Evolutionary conservation across 306 rosid genomes (phyloP).

Genomic region (Rubus idaeus): DNA sequence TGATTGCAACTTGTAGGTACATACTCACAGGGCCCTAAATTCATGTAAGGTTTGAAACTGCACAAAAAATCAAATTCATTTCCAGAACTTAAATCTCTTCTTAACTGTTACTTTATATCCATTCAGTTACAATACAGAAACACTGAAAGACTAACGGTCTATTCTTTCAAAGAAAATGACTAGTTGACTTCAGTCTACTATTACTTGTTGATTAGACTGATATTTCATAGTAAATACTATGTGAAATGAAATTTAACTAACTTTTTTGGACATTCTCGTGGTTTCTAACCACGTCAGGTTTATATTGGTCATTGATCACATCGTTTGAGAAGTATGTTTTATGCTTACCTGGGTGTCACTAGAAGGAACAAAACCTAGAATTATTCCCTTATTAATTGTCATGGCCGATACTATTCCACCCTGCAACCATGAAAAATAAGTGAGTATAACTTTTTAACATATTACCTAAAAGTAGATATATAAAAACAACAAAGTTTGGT

Average conservation of each 20-base stretch:
- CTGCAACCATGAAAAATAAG: conserved; percentile 38
- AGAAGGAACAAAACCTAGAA: conserved; percentile 85
- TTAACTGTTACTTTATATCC: not conserved
- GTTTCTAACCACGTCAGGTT: not conserved
- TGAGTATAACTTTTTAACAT: not conserved
- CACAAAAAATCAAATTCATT: not conserved
- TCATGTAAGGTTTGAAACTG: not conserved
- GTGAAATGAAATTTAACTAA: not conserved
- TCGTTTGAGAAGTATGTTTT: conserved; percentile 4
- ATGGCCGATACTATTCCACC: conserved; percentile 91
- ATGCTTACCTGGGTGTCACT: conserved; percentile 51
- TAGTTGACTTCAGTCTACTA: not conserved
- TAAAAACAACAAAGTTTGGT: not conserved
- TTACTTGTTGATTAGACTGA: not conserved
- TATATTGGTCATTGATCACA: not conserved
- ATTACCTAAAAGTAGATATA: not conserved
- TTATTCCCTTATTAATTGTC: conserved; percentile 82
- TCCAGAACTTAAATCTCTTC: not conserved
- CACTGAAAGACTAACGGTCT: not conserved
- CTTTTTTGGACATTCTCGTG: not conserved
- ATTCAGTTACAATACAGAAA: not conserved
- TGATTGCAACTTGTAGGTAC: not conserved
- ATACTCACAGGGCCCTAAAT: not conserved
- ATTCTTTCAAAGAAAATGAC: not conserved
- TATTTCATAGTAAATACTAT: not conserved